Percentiles rank a stretch among this genome's conserved stretches.
phyloP scores from a whole-genome alignment of 2,329 filamentous ascomycete genomes.

The Coniochaeta sp. region DNA sequence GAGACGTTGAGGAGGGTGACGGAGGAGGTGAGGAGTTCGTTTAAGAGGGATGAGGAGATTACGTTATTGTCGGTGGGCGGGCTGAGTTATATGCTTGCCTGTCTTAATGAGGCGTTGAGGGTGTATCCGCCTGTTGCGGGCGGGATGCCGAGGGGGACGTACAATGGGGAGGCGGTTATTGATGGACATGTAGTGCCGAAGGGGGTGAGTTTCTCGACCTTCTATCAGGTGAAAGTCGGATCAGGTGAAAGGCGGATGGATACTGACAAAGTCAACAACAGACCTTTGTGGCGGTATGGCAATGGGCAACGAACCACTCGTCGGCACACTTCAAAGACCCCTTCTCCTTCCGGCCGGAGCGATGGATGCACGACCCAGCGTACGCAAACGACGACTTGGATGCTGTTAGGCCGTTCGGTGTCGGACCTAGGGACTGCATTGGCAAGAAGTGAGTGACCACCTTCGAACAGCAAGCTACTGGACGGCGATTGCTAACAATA shows the following conservation, averaged over 20 bases:
- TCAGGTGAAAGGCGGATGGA: neutral
- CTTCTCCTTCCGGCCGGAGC: slow-evolving; percentile 20
- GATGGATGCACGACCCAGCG: slow-evolving; percentile 19
- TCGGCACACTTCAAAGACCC: slow-evolving; percentile 18
- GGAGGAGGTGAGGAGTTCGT: slow-evolving; percentile 11
- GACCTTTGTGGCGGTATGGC: slow-evolving; percentile 29
- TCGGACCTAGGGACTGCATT: slow-evolving; percentile 7
- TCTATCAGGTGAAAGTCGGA: neutral
- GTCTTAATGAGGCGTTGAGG: slow-evolving; percentile 21
- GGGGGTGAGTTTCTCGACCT: slow-evolving; percentile 7
- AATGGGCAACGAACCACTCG: slow-evolving; percentile 14
- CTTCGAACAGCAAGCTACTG: neutral
- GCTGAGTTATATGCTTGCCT: slow-evolving; percentile 20
- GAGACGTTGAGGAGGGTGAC: slow-evolving; percentile 8
- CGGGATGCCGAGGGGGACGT: slow-evolving; percentile 12
- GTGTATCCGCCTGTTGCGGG: slow-evolving; percentile 15
- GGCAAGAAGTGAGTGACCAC: slow-evolving; percentile 4
- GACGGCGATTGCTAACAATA: neutral
- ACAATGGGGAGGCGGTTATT: slow-evolving; percentile 15
- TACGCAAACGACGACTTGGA: slow-evolving; percentile 6
- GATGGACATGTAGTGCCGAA: slow-evolving; percentile 20
- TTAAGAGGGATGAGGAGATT: slow-evolving; percentile 10
- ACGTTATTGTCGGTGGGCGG: slow-evolving; percentile 14
- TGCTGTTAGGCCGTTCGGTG: slow-evolving; percentile 5
- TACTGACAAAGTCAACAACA: neutral